Base-by-base conservation (phyloP, 1,284 basidiomycete genomes). In the Xerocomus cyaneibrunnescens region DNA sequence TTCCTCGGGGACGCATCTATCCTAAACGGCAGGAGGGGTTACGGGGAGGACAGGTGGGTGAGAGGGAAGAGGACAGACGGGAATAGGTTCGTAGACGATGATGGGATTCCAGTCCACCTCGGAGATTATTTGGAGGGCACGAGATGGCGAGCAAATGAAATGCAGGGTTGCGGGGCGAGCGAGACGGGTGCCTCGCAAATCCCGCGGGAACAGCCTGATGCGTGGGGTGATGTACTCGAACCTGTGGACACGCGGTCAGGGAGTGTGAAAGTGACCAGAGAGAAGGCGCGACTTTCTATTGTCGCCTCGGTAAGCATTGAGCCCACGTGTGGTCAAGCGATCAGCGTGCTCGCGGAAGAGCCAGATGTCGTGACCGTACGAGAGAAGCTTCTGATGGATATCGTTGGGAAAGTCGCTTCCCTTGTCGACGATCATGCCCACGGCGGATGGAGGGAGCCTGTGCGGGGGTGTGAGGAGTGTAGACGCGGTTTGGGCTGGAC, bases 81-180 rank as follows among this genome's bases (percentile, higher is more conserved):
- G 90, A 62, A 94, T 87, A 3, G 93, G 94, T 68, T 96, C 93
- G 68, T 87, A 96, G 27, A 94, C 81, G 12, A 85, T 77, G 32
- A 74, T 72, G 3, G 87, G 84, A 16, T 70, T 64, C 88, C 89
- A 90, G n/a, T 75, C 67, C 8, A 87, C 76, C 65, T 94, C 84
- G 43, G 79, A 75, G 57, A 89, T 72, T 48, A 96, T 88, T 1
- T 74, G 74, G 7, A 72, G 66, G 1, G 92, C 92, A 50, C 94
- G 79, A 0, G 76, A 68, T 0, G 90, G 89, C 7, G 89, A 90
- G 66, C 92, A 96, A 16, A 95, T 87, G 58, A 95, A 92, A 68
- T 98, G 94, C 17, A 98, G 67, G 46, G 78, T 80, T 17, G 74
- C 67, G 6, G 92, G 81, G 30, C 71, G 72, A 13, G 70, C 75